Evolutionary conservation across 2,329 filamentous ascomycete genomes (phyloP), one percentile per base, ranked within the genome.

Genomic region (Penicillium sp.): DNA sequence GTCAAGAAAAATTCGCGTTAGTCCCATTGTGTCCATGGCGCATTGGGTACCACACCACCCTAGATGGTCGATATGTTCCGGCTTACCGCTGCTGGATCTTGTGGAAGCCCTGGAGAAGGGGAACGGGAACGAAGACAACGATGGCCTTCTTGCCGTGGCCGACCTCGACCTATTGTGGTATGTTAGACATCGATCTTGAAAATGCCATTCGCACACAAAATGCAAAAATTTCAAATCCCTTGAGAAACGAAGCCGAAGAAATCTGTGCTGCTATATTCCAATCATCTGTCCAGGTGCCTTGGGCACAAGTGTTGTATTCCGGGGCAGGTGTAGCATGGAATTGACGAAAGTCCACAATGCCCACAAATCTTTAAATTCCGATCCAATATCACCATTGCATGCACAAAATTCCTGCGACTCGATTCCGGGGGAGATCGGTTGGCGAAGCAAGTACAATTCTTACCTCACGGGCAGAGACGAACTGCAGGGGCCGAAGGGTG

Each of bases 101-200:
- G 88, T 97, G 93, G 89, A 96, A 98, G 77, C 89, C 89, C 78
- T 86, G 82, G 77, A 98, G 89, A 78, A 95, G 89, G 80, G 93
- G 93, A 77, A 98, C 93, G 76, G 93, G 93, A 84, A 98, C 93
- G 88, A 98, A 98, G 88, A 98, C 95, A 84, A 95, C 92, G 82
- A 98, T 93, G 75, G 93, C 93, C 88, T 97, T 98, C 86, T 95
- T 95, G 86, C 93, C 93, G 83, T 97, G 91, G 83, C 93, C 93
- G 81, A 97, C 92, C 84, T 98, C 93, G 83, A 98, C 93, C 93
- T 98, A 72, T 69, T 73, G 73, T 72, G 75, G 71, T 44, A 46
- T 46, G 64, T 70, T 59, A 70, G 66, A 58, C 42, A 18, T 44
- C 15, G 23, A 42, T 53, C 51, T 44, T 47, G 31, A 55, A 46